Conservation (phyloP, 2,329 filamentous ascomycete genomes). For the Ascochyta koolunga region DNA sequence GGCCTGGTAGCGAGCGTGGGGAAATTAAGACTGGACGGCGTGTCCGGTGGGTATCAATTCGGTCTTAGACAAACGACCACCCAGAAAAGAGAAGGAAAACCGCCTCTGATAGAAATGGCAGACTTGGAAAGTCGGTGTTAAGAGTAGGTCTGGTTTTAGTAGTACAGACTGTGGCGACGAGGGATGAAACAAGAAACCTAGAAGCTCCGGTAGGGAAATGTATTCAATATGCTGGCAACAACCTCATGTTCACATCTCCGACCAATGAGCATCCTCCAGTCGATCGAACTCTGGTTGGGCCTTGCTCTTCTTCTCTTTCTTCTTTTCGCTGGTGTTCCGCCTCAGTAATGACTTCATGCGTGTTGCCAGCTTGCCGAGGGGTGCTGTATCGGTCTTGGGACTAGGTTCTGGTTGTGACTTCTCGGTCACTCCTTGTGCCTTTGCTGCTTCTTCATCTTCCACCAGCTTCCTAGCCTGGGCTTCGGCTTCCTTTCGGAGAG, state of each 20-base stretch:
- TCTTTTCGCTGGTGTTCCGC: slow-evolving; percentile 31
- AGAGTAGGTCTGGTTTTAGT: too few species aligned
- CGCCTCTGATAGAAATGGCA: background rate
- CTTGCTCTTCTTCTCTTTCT: slow-evolving; percentile 34
- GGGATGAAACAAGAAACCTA: background rate
- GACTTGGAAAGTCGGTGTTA: background rate
- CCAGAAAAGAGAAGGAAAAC: background rate
- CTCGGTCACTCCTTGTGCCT: slow-evolving; percentile 6
- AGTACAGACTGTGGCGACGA: too few species aligned
- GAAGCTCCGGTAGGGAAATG: background rate
- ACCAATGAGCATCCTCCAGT: slow-evolving; percentile 45
- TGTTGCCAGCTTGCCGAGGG: slow-evolving; percentile 38
- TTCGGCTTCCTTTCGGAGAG: slow-evolving; percentile 24
- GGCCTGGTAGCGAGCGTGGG: background rate
- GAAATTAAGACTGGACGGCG: background rate
- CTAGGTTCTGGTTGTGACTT: slow-evolving; percentile 16
- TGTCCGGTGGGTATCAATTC: slow-evolving; percentile 9
- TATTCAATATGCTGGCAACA: too few species aligned
- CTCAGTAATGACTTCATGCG: slow-evolving; percentile 40
- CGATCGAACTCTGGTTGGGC: slow-evolving; percentile 34
- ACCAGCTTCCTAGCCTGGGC: slow-evolving; percentile 21
- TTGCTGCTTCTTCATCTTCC: slow-evolving; percentile 11
- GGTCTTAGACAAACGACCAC: slow-evolving; percentile 9
- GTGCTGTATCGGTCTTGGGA: slow-evolving; percentile 22
- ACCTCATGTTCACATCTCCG: slow-evolving; percentile 35